Conservation (phyloP, 1,284 basidiomycete species). For the Malassezia psittaci region DNA sequence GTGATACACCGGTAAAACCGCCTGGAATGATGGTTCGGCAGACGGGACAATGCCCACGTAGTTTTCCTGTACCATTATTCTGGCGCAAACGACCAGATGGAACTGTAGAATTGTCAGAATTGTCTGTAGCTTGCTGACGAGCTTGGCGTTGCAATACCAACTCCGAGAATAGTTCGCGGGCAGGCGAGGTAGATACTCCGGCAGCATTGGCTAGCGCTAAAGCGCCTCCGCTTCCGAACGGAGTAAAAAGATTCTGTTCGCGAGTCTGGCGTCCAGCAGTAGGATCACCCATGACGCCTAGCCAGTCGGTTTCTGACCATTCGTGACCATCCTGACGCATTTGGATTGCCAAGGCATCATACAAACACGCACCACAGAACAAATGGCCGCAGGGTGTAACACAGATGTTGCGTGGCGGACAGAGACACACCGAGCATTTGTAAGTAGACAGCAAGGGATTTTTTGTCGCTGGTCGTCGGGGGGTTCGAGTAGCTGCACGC, state of each 20-base stretch:
- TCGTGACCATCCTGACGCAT: conserved; percentile 22
- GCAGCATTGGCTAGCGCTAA: conserved; percentile 15
- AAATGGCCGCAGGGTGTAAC: conserved; percentile 40
- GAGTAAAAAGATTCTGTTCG: conserved; percentile 15
- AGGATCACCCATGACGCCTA: conserved; percentile 12
- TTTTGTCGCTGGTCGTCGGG: conserved; percentile 1
- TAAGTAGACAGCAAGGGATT: conserved; percentile 29
- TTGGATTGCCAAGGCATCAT: conserved; percentile 27
- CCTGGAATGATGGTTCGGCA: conserved; percentile 33
- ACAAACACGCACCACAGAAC: conserved; percentile 39
- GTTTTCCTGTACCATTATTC: conserved; percentile 19
- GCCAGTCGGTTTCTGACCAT: conserved; percentile 19
- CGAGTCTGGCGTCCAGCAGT: background rate
- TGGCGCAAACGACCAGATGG: conserved; percentile 10
- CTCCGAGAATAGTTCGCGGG: conserved; percentile 11
- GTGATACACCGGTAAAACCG: conserved; percentile 27
- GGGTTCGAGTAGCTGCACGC: background rate
- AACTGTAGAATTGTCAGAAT: background rate
- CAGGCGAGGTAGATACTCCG: background rate
- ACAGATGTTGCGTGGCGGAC: conserved; percentile 23
- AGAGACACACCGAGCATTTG: conserved; percentile 40
- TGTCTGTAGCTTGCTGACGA: background rate
- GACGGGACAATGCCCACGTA: conserved; percentile 35
- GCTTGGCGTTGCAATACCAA: conserved; percentile 6
- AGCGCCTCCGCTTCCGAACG: conserved; percentile 17